Conservation (phyloP, 768 basidiomycete species). For the Kwoniella sp. region DNA sequence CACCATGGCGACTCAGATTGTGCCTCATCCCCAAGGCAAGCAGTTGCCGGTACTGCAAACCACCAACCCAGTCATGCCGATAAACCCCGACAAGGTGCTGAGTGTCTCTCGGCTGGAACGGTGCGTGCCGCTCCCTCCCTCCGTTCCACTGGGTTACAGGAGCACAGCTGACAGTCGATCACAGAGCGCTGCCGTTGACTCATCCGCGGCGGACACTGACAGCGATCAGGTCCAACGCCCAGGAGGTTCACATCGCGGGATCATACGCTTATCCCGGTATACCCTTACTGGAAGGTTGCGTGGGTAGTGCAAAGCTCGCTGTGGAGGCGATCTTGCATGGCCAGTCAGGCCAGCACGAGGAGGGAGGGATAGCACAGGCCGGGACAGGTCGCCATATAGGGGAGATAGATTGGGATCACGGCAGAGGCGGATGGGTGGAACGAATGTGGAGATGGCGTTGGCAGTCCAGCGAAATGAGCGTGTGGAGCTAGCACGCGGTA, state of each 20-base stretch:
- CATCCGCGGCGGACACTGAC: neutral
- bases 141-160: neutral
- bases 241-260: constrained; percentile 65
- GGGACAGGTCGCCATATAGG: constrained; percentile 36
- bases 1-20: constrained; percentile 69
- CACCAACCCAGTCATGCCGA: constrained; percentile 65
- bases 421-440: constrained; percentile 21
- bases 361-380: neutral
- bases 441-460: constrained; percentile 26
- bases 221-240: constrained; percentile 1
- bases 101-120: constrained; percentile 63
- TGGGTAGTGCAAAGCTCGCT: constrained; percentile 64
- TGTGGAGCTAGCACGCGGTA: too few relatives aligned
- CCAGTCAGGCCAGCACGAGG: neutral
- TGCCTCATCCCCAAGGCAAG: constrained; percentile 18
- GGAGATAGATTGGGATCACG: constrained; percentile 25
- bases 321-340: constrained; percentile 36
- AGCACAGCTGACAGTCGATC: constrained; percentile 3
- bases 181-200: constrained; percentile 53
- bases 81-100: constrained; percentile 55
- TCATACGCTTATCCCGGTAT: constrained; percentile 68
- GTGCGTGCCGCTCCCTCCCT: constrained; percentile 57
- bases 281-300: constrained; percentile 74
- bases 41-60: constrained; percentile 58
- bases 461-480: too few relatives aligned